Evolutionary conservation across 192 early-diverging fungal genomes (phyloP), one percentile per base, ranked within the genome.

Genomic region (Kappamyces sp.): DNA sequence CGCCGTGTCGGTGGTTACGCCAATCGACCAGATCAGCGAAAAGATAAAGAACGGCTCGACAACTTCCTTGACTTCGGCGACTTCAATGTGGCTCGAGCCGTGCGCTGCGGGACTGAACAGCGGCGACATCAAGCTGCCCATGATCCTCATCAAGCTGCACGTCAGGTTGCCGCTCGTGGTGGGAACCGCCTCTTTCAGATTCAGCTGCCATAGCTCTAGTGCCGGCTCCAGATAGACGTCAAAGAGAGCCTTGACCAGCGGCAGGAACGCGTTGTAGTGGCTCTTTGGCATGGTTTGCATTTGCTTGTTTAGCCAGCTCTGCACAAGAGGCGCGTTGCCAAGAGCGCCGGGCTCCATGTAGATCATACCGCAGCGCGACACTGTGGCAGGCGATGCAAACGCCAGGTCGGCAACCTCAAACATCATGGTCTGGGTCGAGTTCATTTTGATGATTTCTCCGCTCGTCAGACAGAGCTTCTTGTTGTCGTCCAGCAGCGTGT

Each of bases 401-500:
- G 79, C 74, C 2, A 83, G 67, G 66, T 83, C 72, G 36, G 73
- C 70, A 6, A 83, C 81, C 59, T 83, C 81, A 63, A 83, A 83
- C 70, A 83, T 83, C 74, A 83, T 78, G 6, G 77, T 83, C 67
- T 79, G 76, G 0, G 71, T 70, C 12, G 74, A 72, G 8, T 67
- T 65, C 81, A 83, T 83, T 53, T 83, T 78, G 59, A 83, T 83
- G 50, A 83, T 83, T 67, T 83, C 81, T 11, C 81, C 81, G 59
- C 71, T 75, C 15, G 67, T 74, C 32, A 83, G 66, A 57, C 81
- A 83, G 11, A 83, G 62, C 65, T 83, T 83, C 55, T 83, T 83
- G 67, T 83, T 83, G 60, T 83, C 81, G 53, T 83, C 81, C 39
- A 83, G 62, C 2, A 83, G 61, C 2, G 81, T 83, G 48, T 83